These are phyloP conservation scores for Tuber umbilicatum DNA, from an alignment of 495 filamentous ascomycete genomes.

Conservation along the genomic window DNA sequence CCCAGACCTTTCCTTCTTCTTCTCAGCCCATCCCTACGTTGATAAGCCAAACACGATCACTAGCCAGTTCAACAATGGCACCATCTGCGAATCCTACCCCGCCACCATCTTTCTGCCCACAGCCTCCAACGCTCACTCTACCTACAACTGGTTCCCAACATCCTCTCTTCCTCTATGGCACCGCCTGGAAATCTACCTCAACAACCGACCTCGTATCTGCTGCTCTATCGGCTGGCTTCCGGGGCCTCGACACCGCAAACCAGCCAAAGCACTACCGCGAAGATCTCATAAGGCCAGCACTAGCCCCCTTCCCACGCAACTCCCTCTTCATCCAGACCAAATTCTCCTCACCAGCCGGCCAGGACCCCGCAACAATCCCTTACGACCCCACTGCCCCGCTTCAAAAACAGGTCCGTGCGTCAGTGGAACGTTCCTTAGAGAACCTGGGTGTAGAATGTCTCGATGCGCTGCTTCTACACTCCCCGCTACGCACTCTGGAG, in stretches of 20 bases:
- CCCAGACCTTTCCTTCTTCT: neutral
- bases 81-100: neutral
- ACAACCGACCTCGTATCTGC: slow-evolving; percentile 61
- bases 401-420: slow-evolving; percentile 58
- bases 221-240: slow-evolving; percentile 65
- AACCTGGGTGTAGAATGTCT: slow-evolving; percentile 61
- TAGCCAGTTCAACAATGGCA: neutral
- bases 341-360: slow-evolving; percentile 58
- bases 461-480: slow-evolving; percentile 68
- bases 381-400: slow-evolving; percentile 52
- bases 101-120: neutral
- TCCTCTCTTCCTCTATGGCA: slow-evolving; percentile 59
- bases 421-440: slow-evolving; percentile 60
- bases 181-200: slow-evolving; percentile 76
- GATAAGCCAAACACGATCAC: neutral
- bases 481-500: slow-evolving; percentile 53
- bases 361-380: slow-evolving; percentile 56
- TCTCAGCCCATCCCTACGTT: neutral
- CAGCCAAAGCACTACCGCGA: slow-evolving; percentile 77
- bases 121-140: neutral
- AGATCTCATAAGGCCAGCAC: slow-evolving; percentile 59
- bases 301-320: slow-evolving; percentile 39
- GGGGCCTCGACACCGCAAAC: slow-evolving; percentile 69
- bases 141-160: slow-evolving; percentile 11
- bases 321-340: slow-evolving; percentile 67